Evolutionary conservation across 805 yeast genomes (phyloP).

Genomic region (Ogataea ramenticola): DNA sequence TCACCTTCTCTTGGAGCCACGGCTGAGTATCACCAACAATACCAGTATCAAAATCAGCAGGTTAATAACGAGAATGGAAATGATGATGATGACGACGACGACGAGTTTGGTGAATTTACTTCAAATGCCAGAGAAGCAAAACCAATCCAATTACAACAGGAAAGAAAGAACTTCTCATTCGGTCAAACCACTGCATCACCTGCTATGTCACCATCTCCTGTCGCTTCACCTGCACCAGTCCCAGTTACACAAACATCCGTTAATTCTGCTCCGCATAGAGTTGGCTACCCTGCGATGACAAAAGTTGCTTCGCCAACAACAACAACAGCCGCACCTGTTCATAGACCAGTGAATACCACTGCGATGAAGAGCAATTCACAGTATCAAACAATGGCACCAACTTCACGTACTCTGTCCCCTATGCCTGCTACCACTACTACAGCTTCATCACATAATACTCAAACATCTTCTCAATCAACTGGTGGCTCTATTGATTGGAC

Average conservation of each 20-base stretch:
- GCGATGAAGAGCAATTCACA: background rate
- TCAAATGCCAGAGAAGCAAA: background rate
- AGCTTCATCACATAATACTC: no score
- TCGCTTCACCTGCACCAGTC: background rate
- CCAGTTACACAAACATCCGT: background rate
- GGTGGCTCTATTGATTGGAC: background rate
- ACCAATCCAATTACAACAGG: background rate
- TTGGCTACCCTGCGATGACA: conserved; percentile 3
- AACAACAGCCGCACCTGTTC: background rate
- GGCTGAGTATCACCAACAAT: background rate
- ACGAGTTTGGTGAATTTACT: conserved; percentile 12
- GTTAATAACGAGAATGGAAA: background rate
- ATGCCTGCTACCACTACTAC: background rate
- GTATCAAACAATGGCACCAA: background rate
- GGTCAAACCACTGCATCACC: background rate
- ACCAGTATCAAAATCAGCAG: no score
- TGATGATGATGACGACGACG: conserved; percentile 3
- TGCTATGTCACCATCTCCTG: background rate
- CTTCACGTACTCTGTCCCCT: background rate
- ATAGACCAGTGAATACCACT: background rate
- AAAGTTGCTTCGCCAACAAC: background rate
- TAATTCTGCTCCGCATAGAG: background rate
- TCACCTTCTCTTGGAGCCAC: no score
- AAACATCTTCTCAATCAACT: no score
- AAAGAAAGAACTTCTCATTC: background rate